Base-by-base conservation (phyloP, 495 filamentous ascomycete genomes). In the Rhypophila decipiens region DNA sequence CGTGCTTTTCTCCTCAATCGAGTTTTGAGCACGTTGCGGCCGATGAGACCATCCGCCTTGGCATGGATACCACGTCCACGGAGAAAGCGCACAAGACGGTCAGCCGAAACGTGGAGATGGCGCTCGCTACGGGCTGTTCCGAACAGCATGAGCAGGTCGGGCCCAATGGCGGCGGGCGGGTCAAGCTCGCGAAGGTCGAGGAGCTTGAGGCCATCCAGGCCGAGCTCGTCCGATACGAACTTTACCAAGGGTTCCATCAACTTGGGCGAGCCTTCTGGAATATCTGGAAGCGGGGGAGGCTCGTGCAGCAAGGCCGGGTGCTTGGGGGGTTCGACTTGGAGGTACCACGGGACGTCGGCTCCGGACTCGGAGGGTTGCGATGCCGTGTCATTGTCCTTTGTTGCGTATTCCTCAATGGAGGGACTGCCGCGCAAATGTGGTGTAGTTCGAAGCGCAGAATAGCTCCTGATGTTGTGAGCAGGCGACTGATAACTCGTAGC, bases 111-210 rank as follows among this genome's bases (percentile, higher is more conserved):
- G 56, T 96, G 90, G 21, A 97, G 68, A 70, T 98, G 94, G 46
- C 88, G 90, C 55, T 96, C 87, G 50, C 87, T 91, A 39, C 94
- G 83, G 18, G 91, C 88, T 15, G 88, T 94, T n/a, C 88, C 90
- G 51, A 97, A 72, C 31, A 97, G 63, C 93, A 97, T 97, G 24
- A 98, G 74, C 31, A 95, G 76, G 57, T 89, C 85, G 13, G 88
- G 78, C 7, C 93, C 93, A 29, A 97, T 73, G 0, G 90, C 88
- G 1, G 93, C 80, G 0, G 93, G 85, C 0, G 88, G 90, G 57
- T 96, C 86, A 39, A 96, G 71, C 18, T 76, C 67, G 43, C 93
- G 87, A 18, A 97, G 75, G 61, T 98, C 93, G 42, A 90, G 68
- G 10, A 98, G 53, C 5, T 68, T 71, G 44, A 98, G 67, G 37